Evolutionary conservation across 2,329 filamentous ascomycete species (phyloP), one percentile per base, ranked within the genome.

Genomic region (Dothistroma septosporum): DNA sequence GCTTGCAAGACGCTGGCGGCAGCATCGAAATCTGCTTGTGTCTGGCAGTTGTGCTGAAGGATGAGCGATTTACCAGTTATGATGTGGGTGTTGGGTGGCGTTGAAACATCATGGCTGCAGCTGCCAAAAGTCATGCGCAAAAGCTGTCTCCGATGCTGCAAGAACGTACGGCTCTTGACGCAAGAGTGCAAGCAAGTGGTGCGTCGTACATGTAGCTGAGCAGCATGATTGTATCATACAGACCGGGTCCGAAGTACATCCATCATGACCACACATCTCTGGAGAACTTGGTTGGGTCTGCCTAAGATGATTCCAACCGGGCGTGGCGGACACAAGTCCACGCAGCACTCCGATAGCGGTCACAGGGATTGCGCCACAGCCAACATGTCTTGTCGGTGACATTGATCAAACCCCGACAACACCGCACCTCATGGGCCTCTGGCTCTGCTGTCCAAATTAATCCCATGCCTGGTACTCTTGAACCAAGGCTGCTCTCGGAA

Each of bases 1-100:
- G 61, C 44, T 53, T 61, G 49, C 52, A 61, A 57, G 54, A 60
- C 57, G 55, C 57, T 50, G 22, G 24, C 48, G 56, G 19, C 58
- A 60, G 60, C 63, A 65, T 66, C 53, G 55, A 56, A 61, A 41
- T 14, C 50, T 21, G n/a, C 31, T 32, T 22, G 31, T 35, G 24
- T 53, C n/a, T 14, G 50, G 31, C 24, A 31, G 19, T 32, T 28
- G 50, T 53, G 50, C 10, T 44, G 41, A 44, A 44, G 28, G 16
- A 31, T 53, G 50, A 53, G 50, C 31, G 50, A 53, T 19, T 35
- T 53, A 53, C 28, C 3, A 28, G n/a, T n/a, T 28, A 32, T 35
- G 50, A 53, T 35, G 50, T 53, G 24, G 28, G 11, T 53, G 50
- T 19, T 44, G 41, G 41, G 41, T 44, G 41, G 21, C 44, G 44